A percentile compares a stretch with the other conserved stretches of the same genome.
Conservation (phyloP, 2,329 filamentous ascomycete species). For the Rutstroemia sp. region DNA sequence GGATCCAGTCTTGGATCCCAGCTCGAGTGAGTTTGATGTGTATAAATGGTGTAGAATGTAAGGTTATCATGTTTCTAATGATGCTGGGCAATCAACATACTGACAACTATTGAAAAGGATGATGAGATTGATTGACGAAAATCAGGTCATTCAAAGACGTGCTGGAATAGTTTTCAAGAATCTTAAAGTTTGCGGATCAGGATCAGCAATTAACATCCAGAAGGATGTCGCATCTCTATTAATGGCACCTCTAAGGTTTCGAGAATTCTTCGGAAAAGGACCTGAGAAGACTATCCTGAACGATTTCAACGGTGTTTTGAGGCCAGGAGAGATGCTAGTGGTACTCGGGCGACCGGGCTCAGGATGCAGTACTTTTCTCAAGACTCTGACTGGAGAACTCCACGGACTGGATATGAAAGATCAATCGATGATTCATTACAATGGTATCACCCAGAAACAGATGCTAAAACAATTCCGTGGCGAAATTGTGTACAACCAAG, state of each 20-base stretch:
- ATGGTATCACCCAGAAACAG: conserved; percentile 44
- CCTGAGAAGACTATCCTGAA: conserved; percentile 53
- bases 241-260: conserved; percentile 47
- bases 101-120: conserved; percentile 11
- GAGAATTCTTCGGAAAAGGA: conserved; percentile 46
- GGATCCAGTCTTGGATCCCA: conserved; percentile 46
- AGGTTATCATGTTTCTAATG: not conserved
- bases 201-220: conserved; percentile 60
- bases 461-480: conserved; percentile 56
- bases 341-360: conserved; percentile 61
- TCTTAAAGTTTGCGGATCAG: conserved; percentile 59
- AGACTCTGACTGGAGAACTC: conserved; percentile 51
- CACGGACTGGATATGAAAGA: conserved; percentile 49
- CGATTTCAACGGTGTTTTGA: conserved; percentile 56
- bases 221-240: conserved; percentile 56
- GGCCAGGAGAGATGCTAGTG: conserved; percentile 59
- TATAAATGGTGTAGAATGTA: conserved; percentile 22
- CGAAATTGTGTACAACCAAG: conserved; percentile 68
- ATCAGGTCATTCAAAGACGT: conserved; percentile 45
- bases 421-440: conserved; percentile 50
- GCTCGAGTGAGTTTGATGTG: conserved; percentile 28
- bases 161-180: conserved; percentile 59
- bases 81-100: not conserved
- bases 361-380: conserved; percentile 58
- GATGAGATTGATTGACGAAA: conserved; percentile 41